A percentile compares a stretch with the other conserved stretches of the same genome.
Evolutionary conservation across 345 rosid genomes (phyloP).

Genomic region (Triadica sebifera): DNA sequence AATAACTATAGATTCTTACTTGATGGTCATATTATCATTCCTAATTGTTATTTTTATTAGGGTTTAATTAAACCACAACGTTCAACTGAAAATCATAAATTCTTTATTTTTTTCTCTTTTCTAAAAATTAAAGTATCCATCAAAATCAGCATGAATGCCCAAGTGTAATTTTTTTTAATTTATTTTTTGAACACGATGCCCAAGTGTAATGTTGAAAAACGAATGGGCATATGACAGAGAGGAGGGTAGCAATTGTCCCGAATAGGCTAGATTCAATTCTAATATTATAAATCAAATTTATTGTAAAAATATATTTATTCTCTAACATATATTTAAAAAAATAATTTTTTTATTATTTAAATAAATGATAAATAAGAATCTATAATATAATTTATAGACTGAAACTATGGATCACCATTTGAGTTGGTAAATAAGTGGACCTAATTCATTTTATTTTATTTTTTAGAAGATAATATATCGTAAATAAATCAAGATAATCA

Average conservation of each 20-base stretch:
- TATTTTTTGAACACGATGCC: too few species aligned
- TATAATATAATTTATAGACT: too few species aligned
- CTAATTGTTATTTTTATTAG: background rate
- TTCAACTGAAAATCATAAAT: background rate
- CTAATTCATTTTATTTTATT: conserved; percentile 6
- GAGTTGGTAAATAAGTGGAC: conserved; percentile 16
- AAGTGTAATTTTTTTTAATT: too few species aligned
- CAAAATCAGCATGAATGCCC: background rate
- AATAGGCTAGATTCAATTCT: conserved; percentile 23
- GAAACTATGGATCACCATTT: conserved; percentile 1
- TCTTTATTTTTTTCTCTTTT: background rate
- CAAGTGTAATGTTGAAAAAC: background rate
- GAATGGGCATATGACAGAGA: background rate
- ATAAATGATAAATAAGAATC: too few species aligned
- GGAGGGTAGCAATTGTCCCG: conserved; percentile 21
- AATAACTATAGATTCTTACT: too few species aligned
- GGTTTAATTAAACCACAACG: background rate
- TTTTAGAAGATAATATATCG: too few species aligned
- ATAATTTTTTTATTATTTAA: too few species aligned
- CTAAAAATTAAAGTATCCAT: background rate
- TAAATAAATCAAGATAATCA: too few species aligned
- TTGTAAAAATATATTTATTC: too few species aligned
- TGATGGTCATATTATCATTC: conserved; percentile 1
- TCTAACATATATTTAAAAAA: too few species aligned
- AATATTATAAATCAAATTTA: too few species aligned